These are phyloP conservation scores for Debaryomyces hansenii DNA, from an alignment of 805 yeast genomes.

Conservation along the genomic window DNA sequence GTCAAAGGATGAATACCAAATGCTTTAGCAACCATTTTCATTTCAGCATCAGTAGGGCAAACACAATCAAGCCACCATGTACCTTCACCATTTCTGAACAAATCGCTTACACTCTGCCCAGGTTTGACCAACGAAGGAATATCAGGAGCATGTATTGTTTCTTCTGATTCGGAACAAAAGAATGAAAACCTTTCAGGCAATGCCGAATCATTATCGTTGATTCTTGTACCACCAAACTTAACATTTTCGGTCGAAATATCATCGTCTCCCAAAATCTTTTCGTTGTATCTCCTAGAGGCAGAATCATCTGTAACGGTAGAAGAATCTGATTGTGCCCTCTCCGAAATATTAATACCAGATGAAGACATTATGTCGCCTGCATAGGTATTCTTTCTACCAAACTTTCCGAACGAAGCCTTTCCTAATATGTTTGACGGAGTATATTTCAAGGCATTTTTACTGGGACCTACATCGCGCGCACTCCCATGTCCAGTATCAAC, in stretches of 20 bases:
- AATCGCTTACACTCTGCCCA: constrained; percentile 62
- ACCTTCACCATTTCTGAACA: constrained; percentile 70
- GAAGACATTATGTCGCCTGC: constrained; percentile 1
- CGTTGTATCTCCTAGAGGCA: constrained; percentile 3
- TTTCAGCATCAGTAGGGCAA: constrained; percentile 92
- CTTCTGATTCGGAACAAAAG: constrained; percentile 78
- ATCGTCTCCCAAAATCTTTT: constrained; percentile 7
- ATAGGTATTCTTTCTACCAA: neutral
- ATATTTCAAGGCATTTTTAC: constrained; percentile 60
- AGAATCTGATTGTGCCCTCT: constrained; percentile 18
- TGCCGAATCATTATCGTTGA: constrained; percentile 23
- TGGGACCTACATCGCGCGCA: constrained; percentile 17
- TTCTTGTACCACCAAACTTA: constrained; percentile 38
- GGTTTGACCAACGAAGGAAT: constrained; percentile 72
- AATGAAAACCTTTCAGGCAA: constrained; percentile 80
- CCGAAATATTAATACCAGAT: neutral
- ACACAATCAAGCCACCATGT: constrained; percentile 97
- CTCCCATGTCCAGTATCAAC: constrained; percentile 11
- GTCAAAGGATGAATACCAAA: constrained; percentile 98
- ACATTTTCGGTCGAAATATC: constrained; percentile 33
- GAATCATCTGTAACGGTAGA: constrained; percentile 22
- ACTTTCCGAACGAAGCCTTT: constrained; percentile 6
- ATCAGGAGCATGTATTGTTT: constrained; percentile 87
- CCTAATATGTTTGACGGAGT: constrained; percentile 49
- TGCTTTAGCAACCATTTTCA: constrained; percentile 88